Evolutionary conservation across 257 asterid species (phyloP).

Genomic region (Solanum stenotomum): DNA sequence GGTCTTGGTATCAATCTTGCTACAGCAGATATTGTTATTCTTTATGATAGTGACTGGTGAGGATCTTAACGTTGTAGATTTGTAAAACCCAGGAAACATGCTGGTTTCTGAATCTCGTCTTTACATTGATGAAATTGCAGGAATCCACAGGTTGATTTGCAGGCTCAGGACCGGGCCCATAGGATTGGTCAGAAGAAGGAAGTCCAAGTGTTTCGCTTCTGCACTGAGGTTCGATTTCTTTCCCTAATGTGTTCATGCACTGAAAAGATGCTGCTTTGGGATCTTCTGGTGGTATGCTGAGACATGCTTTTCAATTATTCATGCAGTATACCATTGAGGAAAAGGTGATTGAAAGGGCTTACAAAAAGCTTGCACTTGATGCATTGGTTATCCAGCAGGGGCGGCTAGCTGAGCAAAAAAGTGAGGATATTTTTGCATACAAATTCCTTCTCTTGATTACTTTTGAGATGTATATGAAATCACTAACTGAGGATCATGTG

Average conservation of each 20-base stretch:
- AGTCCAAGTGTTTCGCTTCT: constrained; percentile 98
- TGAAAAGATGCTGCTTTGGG: not conserved
- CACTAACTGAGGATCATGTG: not conserved
- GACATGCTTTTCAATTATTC: constrained; percentile 6
- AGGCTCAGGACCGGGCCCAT: constrained; percentile 99
- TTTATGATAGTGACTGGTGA: constrained; percentile 98
- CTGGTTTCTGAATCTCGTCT: not conserved
- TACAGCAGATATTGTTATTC: constrained; percentile 81
- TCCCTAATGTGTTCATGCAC: not conserved
- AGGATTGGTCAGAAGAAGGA: constrained; percentile 99
- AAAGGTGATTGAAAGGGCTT: constrained; percentile 98
- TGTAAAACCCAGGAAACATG: not conserved
- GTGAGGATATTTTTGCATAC: not conserved
- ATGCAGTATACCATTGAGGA: constrained; percentile 94
- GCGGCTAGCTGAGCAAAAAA: constrained; percentile 7
- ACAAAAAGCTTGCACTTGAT: constrained; percentile 88
- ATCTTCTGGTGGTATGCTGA: not conserved
- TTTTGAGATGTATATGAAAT: not conserved
- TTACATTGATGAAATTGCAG: constrained; percentile 29
- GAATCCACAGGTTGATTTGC: constrained; percentile 99
- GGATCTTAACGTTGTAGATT: not conserved
- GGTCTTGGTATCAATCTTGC: constrained; percentile 7
- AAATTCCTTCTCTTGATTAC: not conserved
- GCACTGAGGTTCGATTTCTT: constrained; percentile 78
- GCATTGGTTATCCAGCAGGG: constrained; percentile 10